These are phyloP conservation scores for Sphaerobolus stellatus DNA, from an alignment of 1,284 basidiomycete species.

Conservation along the genomic window DNA sequence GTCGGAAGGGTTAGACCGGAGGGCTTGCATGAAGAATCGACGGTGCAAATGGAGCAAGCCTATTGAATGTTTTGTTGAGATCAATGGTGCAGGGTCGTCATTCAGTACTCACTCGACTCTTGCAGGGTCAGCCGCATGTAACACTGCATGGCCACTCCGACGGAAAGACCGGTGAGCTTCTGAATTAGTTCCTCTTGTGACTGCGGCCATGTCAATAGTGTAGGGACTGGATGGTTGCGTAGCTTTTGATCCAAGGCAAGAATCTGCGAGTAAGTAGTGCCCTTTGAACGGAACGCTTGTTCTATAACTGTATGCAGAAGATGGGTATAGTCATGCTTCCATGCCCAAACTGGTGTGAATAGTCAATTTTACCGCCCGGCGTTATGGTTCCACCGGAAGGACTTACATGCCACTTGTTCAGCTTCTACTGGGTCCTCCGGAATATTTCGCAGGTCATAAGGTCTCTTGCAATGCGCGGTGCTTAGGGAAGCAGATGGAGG, in stretches of 20 bases:
- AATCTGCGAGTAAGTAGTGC: constrained; percentile 12
- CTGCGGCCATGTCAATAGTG: constrained; percentile 8
- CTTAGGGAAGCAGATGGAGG: constrained; percentile 9
- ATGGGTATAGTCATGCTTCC: constrained; percentile 12
- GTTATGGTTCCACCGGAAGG: background rate
- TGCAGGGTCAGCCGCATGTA: constrained; percentile 12
- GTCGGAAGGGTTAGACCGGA: constrained; percentile 7
- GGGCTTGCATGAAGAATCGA: constrained; percentile 13
- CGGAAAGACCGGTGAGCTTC: constrained; percentile 6
- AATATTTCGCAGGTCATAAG: constrained; percentile 6
- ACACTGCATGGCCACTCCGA: constrained; percentile 4
- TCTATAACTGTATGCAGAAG: constrained; percentile 10
- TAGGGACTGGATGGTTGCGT: constrained; percentile 8
- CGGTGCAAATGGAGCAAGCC: constrained; percentile 9
- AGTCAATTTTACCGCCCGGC: background rate
- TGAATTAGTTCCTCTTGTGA: constrained; percentile 2
- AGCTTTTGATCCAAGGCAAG: constrained; percentile 12
- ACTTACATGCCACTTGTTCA: constrained; percentile 8
- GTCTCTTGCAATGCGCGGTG: constrained; percentile 10
- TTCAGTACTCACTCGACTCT: constrained; percentile 7
- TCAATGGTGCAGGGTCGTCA: background rate
- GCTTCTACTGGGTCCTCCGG: constrained; percentile 7
- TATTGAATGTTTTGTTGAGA: background rate
- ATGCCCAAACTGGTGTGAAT: constrained; percentile 8
- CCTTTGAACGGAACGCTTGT: constrained; percentile 11